Percentiles rank a stretch among this genome's conserved stretches.
Conservation (phyloP, 2,329 filamentous ascomycete genomes). For the Penicillium decumbens region DNA sequence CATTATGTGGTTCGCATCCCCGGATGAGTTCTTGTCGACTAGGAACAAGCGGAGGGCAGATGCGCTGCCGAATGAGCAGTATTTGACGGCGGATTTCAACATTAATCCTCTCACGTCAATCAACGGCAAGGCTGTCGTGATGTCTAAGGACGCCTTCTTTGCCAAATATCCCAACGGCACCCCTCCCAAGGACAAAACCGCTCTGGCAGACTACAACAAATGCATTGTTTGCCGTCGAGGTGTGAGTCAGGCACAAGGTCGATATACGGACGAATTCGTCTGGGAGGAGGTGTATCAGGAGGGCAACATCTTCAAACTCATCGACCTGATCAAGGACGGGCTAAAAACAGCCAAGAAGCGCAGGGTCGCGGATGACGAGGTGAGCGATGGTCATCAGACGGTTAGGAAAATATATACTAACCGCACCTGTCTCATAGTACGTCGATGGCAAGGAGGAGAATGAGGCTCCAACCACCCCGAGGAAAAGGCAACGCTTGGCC, state of each 20-base stretch:
- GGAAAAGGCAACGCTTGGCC: conserved; percentile 53
- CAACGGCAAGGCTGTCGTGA: conserved; percentile 77
- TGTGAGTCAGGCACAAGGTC: conserved; percentile 81
- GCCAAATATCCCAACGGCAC: conserved; percentile 68
- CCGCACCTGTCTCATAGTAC: conserved; percentile 27
- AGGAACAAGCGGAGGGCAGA: conserved; percentile 77
- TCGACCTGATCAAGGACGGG: conserved; percentile 59
- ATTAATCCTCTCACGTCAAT: conserved; percentile 82
- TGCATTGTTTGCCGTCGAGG: conserved; percentile 85
- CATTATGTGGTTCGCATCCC: conserved; percentile 89
- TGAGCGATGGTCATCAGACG: conserved; percentile 18
- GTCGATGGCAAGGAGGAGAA: conserved; percentile 38
- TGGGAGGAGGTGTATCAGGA: conserved; percentile 82
- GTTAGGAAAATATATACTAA: not conserved
- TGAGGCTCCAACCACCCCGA: conserved; percentile 48
- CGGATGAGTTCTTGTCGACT: conserved; percentile 81
- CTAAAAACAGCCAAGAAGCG: conserved; percentile 63
- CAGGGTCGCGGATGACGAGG: conserved; percentile 38
- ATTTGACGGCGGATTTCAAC: conserved; percentile 83
- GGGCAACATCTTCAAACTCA: conserved; percentile 59
- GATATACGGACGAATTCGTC: conserved; percentile 83
- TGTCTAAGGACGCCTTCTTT: conserved; percentile 67
- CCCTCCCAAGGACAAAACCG: conserved; percentile 57
- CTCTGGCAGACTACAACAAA: conserved; percentile 71
- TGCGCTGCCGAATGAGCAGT: conserved; percentile 81